Conservation (phyloP, 768 basidiomycete species). For the Pleurotus cornucopiae region DNA sequence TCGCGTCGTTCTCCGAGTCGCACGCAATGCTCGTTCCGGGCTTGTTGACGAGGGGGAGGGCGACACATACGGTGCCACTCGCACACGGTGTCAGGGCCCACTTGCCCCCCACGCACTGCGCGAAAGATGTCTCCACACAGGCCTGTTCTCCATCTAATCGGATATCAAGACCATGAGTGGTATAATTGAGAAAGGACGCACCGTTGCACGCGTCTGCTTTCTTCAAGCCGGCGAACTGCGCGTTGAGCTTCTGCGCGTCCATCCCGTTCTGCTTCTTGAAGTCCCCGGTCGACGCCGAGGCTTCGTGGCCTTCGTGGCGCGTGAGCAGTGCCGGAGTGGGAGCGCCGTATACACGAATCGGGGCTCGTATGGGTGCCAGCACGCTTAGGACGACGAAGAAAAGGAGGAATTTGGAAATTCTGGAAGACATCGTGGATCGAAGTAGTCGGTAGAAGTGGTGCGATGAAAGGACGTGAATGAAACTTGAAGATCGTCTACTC, state of each 20-base stretch:
- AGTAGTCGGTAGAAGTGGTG: background rate
- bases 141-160: constrained; percentile 31
- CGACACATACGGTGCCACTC: constrained; percentile 34
- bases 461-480: background rate
- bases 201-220: constrained; percentile 43
- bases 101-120: constrained; percentile 37
- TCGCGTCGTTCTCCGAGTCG: constrained; percentile 33
- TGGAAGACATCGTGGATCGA: background rate
- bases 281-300: constrained; percentile 11
- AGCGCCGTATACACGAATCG: constrained; percentile 26
- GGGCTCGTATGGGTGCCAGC: constrained; percentile 1
- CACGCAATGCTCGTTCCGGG: constrained; percentile 43
- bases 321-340: constrained; percentile 20
- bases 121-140: constrained; percentile 36
- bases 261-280: constrained; percentile 40
- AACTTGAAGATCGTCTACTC: background rate
- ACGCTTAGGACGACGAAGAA: background rate
- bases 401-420: background rate
- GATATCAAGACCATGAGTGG: constrained; percentile 20
- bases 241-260: constrained; percentile 46
- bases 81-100: constrained; percentile 35
- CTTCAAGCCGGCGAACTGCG: constrained; percentile 40
- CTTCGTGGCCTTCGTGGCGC: constrained; percentile 23
- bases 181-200: constrained; percentile 17
- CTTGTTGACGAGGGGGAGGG: constrained; percentile 45